phyloP scores from a whole-genome alignment of 2,329 filamentous ascomycete species.

The Trichophaea hybrida region DNA sequence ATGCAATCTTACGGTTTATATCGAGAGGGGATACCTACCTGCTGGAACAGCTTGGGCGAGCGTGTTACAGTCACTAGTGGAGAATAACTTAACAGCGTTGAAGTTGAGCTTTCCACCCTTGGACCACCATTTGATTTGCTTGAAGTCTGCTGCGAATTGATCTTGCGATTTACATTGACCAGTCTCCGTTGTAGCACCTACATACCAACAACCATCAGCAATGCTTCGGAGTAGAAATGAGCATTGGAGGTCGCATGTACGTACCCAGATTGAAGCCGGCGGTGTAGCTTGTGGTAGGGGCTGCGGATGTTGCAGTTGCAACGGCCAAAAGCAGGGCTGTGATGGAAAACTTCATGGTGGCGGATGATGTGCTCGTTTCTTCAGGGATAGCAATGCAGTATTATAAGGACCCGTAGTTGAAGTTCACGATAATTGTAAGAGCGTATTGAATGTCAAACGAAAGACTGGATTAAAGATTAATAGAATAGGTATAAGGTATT shows the following conservation, averaged over 20 bases:
- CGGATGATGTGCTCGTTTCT: background rate
- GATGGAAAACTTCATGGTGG: slow-evolving; percentile 15
- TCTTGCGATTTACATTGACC: slow-evolving; percentile 32
- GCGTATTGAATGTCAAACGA: too few species aligned
- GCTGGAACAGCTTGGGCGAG: slow-evolving; percentile 40
- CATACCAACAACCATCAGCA: background rate
- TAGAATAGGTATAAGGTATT: too few species aligned
- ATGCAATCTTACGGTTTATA: too few species aligned
- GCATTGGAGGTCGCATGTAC: background rate
- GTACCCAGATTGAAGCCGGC: slow-evolving; percentile 24
- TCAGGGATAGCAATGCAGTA: background rate
- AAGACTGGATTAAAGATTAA: too few species aligned
- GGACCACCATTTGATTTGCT: slow-evolving; percentile 29
- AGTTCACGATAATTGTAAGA: too few species aligned
- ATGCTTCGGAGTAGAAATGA: background rate
- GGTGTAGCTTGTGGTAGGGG: slow-evolving; percentile 18
- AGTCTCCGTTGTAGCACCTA: slow-evolving; percentile 22
- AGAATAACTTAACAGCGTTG: slow-evolving; percentile 48
- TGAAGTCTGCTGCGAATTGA: slow-evolving; percentile 31
- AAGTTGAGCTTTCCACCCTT: slow-evolving; percentile 38
- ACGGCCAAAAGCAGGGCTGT: slow-evolving; percentile 10
- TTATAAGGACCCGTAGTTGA: too few species aligned
- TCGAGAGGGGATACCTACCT: slow-evolving; percentile 33
- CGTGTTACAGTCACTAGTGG: slow-evolving; percentile 44
- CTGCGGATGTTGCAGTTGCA: slow-evolving; percentile 9